Evolutionary conservation across 1,284 basidiomycete species (phyloP), one percentile per base, ranked within the genome.

Genomic region (Trametes polyzona): DNA sequence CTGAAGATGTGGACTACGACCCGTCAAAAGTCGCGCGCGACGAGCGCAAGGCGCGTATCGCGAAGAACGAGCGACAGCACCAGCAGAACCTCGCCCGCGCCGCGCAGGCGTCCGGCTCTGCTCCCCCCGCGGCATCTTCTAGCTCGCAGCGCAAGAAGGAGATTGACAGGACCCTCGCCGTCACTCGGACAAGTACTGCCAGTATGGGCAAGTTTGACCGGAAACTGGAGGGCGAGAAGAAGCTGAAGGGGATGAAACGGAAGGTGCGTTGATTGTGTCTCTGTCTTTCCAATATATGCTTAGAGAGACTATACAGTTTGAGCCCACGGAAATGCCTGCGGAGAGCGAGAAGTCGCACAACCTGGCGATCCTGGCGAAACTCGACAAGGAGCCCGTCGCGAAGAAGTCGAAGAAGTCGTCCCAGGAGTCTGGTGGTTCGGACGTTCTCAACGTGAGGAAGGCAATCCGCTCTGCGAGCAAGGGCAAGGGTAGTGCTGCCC

Each of bases 161-260:
- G 17, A 83, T 98, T 17, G 90, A 95, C 36, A 81, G 83, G 51
- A 89, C 89, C 5, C 78, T 98, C 32, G 85, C 91, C 5, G 84
- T 89, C 2, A 88, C 90, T n/a, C 86, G 92, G 54, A 77, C 82
- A 35, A 93, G 93, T 58, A 98, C 96, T 0, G 96, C 95, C 0
- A 95, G 91, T 65, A 88, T 98, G 88, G 96, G 96, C 65, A 87
- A 83, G 66, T 96, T 97, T 68, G 96, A 98, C 73, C 88, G 86
- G 65, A 87, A 82, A 67, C 83, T 98, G 24, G 89, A 95, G 47
- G 95, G 95, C 19, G 96, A 99, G 74, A 91, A 92, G 70, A 95
- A 93, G 72, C 72, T 87, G 57, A 87, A 87, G 57, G 95, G 96
- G 6, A 74, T 96, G 56, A 98, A 98, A 78, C 86, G 96, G 66